Percentiles rank a stretch among this genome's conserved stretches.
These are phyloP conservation scores for Cercospora sp. DNA, from an alignment of 2,329 filamentous ascomycete species.

Conservation along the genomic window DNA sequence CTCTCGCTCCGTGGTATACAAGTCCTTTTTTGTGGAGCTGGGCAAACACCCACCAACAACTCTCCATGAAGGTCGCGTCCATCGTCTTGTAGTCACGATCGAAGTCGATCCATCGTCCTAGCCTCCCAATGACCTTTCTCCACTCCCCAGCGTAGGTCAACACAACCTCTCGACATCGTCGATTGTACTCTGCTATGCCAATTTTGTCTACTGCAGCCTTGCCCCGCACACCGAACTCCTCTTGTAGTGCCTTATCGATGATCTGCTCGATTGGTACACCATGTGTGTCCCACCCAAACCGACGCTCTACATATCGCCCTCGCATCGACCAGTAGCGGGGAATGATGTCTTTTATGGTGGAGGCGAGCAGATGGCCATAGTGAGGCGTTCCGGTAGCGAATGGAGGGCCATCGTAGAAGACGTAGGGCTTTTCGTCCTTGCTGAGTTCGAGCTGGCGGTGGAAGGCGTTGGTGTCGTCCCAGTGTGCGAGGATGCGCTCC, in stretches of 20 bases:
- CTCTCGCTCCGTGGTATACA: constrained; percentile 86
- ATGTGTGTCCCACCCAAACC: constrained; percentile 95
- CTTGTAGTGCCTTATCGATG: constrained; percentile 79
- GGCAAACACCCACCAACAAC: constrained; percentile 96
- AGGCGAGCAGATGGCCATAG: constrained; percentile 78
- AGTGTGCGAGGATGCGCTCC: constrained; percentile 78
- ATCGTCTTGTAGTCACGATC: constrained; percentile 99
- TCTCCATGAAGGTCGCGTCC: constrained; percentile 95
- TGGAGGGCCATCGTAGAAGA: constrained; percentile 78
- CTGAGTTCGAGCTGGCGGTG: constrained; percentile 84
- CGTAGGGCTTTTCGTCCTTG: constrained; percentile 78
- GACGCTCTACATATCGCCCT: constrained; percentile 84
- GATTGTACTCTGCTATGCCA: constrained; percentile 87
- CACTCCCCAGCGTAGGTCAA: constrained; percentile 88
- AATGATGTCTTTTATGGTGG: constrained; percentile 96
- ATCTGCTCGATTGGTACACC: constrained; percentile 95
- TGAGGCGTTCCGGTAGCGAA: constrained; percentile 62
- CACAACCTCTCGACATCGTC: constrained; percentile 86
- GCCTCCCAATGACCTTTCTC: constrained; percentile 80
- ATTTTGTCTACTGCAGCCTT: constrained; percentile 84
- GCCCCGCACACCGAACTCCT: constrained; percentile 73
- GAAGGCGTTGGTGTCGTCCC: constrained; percentile 92
- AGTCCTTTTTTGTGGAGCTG: constrained; percentile 84
- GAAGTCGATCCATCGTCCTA: constrained; percentile 96
- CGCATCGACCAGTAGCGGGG: constrained; percentile 98